phyloP scores from a whole-genome alignment of 2,329 filamentous ascomycete genomes.

The Malbranchea zuffiana region DNA sequence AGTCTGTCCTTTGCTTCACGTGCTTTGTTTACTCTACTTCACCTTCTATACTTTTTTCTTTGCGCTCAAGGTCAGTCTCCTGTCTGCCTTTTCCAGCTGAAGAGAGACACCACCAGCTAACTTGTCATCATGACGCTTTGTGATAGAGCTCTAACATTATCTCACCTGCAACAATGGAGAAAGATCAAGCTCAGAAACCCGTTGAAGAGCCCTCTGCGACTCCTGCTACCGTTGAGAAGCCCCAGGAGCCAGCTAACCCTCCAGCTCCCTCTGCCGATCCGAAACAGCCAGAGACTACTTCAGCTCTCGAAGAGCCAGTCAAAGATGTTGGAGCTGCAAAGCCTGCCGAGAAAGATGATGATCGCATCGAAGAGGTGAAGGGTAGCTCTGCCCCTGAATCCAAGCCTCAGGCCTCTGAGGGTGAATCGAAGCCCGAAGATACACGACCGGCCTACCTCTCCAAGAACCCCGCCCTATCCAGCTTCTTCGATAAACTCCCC shows the following conservation, averaged over 20 bases:
- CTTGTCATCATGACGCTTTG: too few relatives aligned
- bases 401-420: constrained; percentile 3
- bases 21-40: too few relatives aligned
- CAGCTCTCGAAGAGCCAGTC: constrained; percentile 9
- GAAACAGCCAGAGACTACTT: constrained; percentile 8
- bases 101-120: too few relatives aligned
- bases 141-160: too few relatives aligned
- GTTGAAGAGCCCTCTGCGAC: constrained; percentile 12
- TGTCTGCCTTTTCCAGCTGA: too few relatives aligned
- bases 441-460: constrained; percentile 27
- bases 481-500: constrained; percentile 49
- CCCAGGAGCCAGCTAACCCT: constrained; percentile 13
- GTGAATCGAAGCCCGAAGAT: constrained; percentile 13
- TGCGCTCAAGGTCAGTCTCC: too few relatives aligned
- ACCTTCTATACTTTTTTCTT: too few relatives aligned
- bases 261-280: constrained; percentile 12
- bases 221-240: constrained; percentile 13
- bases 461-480: constrained; percentile 37
- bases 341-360: constrained; percentile 11
- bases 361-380: constrained; percentile 11
- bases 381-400: constrained; percentile 5
- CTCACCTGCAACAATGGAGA: constrained; percentile 3
- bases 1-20: too few relatives aligned
- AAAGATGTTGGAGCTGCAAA: constrained; percentile 12
- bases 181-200: constrained; percentile 14